Conservation (phyloP, 768 basidiomycete genomes). For the Pleurotus sapidus region DNA sequence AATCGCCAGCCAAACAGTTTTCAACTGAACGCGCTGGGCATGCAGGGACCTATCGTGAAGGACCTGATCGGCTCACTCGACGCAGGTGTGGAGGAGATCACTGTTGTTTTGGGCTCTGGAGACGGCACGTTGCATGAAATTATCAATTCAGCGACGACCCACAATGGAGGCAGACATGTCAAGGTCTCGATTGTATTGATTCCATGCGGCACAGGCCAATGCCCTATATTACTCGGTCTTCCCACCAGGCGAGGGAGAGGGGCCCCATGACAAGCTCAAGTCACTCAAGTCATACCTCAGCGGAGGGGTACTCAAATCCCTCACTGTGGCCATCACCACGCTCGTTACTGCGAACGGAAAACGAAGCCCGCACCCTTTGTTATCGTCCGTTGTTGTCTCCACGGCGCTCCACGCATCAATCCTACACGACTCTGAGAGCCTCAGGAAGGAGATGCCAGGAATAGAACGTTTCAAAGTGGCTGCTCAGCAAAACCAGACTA, state of each 20-base stretch:
- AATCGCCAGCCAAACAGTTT: constrained; percentile 35
- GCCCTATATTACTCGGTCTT: constrained; percentile 83
- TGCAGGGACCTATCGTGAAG: constrained; percentile 46
- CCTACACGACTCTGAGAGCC: constrained; percentile 73
- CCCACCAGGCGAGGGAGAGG: constrained; percentile 35
- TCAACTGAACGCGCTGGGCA: constrained; percentile 52
- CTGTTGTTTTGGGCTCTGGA: constrained; percentile 71
- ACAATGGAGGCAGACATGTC: constrained; percentile 17
- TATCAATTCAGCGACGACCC: constrained; percentile 52
- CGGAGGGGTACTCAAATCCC: constrained; percentile 30
- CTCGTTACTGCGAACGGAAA: constrained; percentile 29
- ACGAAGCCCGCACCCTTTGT: constrained; percentile 17
- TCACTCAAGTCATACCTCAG: constrained; percentile 54
- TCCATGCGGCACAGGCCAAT: constrained; percentile 91
- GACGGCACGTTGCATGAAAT: constrained; percentile 94
- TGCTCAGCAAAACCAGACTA: constrained; percentile 67
- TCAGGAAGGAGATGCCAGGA: constrained; percentile 69
- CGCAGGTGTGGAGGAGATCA: constrained; percentile 25
- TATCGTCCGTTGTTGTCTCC: constrained; percentile 86
- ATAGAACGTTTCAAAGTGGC: constrained; percentile 88
- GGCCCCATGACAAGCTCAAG: constrained; percentile 43
- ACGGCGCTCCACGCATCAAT: constrained; percentile 85
- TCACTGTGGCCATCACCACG: constrained; percentile 55
- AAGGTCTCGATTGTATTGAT: constrained; percentile 48
- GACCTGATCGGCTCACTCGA: constrained; percentile 31